Conservation (phyloP, 805 yeast genomes). For the Candida stauntonica region DNA sequence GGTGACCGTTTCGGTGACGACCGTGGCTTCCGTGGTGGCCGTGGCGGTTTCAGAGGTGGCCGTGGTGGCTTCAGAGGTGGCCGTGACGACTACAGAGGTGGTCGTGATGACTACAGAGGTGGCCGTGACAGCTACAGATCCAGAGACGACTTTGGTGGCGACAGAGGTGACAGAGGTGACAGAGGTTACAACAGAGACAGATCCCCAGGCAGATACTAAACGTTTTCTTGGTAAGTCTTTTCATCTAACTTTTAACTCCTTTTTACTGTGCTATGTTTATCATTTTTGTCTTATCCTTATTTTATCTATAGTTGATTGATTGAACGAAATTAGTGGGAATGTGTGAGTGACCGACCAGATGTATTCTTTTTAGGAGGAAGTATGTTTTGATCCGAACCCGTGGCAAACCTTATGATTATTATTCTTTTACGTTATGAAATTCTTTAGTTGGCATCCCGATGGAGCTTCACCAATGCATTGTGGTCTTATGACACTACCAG, state of each 20-base stretch:
- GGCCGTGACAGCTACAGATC: conserved; percentile 37
- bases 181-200: conserved; percentile 54
- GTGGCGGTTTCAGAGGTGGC: conserved; percentile 41
- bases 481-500: too few species aligned
- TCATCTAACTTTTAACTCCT: neutral
- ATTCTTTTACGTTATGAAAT: too few species aligned
- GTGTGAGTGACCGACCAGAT: conserved; percentile 8
- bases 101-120: conserved; percentile 30
- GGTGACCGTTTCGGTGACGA: conserved; percentile 35
- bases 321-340: conserved; percentile 13
- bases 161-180: conserved; percentile 31
- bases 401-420: too few species aligned
- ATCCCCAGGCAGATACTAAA: conserved; percentile 70
- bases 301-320: conserved; percentile 16
- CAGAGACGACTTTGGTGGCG: conserved; percentile 38
- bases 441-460: too few species aligned
- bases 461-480: too few species aligned
- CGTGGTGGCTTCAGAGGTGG: conserved; percentile 38
- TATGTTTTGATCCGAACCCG: neutral
- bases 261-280: conserved; percentile 1
- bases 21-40: conserved; percentile 37
- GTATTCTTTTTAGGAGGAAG: conserved; percentile 1
- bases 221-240: neutral
- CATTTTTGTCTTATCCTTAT: neutral
- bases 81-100: conserved; percentile 21